Conservation (phyloP, 2,329 filamentous ascomycete species). For the Sclerotinia nivalis region DNA sequence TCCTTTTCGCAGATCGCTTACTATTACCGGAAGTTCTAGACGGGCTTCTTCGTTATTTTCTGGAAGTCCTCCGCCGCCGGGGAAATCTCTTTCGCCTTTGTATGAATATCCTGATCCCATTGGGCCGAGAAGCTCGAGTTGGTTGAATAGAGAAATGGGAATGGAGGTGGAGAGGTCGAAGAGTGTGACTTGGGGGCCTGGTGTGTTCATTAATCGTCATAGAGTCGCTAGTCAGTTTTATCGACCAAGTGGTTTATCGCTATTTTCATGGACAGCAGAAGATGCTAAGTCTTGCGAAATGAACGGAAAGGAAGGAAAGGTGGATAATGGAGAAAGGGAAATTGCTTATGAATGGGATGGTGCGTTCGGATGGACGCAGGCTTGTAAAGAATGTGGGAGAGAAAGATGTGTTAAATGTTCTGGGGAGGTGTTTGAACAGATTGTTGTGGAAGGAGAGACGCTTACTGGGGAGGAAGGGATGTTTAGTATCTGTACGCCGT, state of each 20-base stretch:
- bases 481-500: constrained; percentile 12
- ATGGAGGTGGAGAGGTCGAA: not conserved
- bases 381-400: constrained; percentile 7
- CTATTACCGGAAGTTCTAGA: not conserved
- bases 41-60: not conserved
- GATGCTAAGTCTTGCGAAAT: not conserved
- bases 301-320: too few relatives aligned
- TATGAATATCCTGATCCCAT: constrained; percentile 14
- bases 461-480: not conserved
- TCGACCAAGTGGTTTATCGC: not conserved
- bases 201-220: not conserved
- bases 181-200: not conserved
- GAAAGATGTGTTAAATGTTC: constrained; percentile 13
- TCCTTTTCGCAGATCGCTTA: not conserved
- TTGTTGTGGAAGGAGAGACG: not conserved
- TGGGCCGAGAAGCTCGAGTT: constrained; percentile 14
- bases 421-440: constrained; percentile 8
- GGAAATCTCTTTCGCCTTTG: not conserved
- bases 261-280: constrained; percentile 16
- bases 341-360: constrained; percentile 22
- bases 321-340: not conserved
- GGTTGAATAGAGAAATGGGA: not conserved
- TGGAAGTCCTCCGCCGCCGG: not conserved
- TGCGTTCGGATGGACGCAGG: constrained; percentile 13
- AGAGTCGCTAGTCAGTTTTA: not conserved